These are phyloP conservation scores for Isabelozyma pseudorhagii DNA, from an alignment of 805 yeast genomes.

Conservation along the genomic window DNA sequence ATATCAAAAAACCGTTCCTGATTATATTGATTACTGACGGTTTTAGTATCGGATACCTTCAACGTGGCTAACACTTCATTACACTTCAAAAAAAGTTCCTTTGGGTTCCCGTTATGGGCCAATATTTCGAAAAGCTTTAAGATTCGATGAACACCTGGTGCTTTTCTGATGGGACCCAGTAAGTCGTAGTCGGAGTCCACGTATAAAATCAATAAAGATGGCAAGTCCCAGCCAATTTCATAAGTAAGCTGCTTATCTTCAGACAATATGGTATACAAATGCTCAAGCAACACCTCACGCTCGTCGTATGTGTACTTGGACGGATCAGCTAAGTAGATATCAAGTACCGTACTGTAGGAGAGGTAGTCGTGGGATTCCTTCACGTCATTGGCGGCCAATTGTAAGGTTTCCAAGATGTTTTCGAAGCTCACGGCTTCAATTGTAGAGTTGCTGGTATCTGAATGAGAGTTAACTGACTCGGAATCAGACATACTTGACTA, in stretches of 20 bases:
- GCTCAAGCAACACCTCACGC: constrained; percentile 44
- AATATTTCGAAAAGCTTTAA: constrained; percentile 59
- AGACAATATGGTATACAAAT: constrained; percentile 41
- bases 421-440: constrained; percentile 22
- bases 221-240: constrained; percentile 92
- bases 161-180: constrained; percentile 23
- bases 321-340: constrained; percentile 53
- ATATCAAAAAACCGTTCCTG: constrained; percentile 43
- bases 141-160: constrained; percentile 37
- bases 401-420: constrained; percentile 22
- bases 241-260: constrained; percentile 48
- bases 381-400: constrained; percentile 32
- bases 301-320: constrained; percentile 46
- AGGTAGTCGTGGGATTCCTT: constrained; percentile 56
- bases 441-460: constrained; percentile 14
- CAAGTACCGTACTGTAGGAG: constrained; percentile 71
- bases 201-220: constrained; percentile 58
- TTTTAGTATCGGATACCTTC: constrained; percentile 13
- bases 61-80: constrained; percentile 59
- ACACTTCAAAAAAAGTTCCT: constrained; percentile 69
- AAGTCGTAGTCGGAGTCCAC: constrained; percentile 37
- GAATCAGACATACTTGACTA: constrained; percentile 12
- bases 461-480: constrained; percentile 8
- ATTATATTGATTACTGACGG: constrained; percentile 5
- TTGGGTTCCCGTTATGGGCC: constrained; percentile 71